Conservation (phyloP, 2,329 filamentous ascomycete species). For the Monosporascus sp. region DNA sequence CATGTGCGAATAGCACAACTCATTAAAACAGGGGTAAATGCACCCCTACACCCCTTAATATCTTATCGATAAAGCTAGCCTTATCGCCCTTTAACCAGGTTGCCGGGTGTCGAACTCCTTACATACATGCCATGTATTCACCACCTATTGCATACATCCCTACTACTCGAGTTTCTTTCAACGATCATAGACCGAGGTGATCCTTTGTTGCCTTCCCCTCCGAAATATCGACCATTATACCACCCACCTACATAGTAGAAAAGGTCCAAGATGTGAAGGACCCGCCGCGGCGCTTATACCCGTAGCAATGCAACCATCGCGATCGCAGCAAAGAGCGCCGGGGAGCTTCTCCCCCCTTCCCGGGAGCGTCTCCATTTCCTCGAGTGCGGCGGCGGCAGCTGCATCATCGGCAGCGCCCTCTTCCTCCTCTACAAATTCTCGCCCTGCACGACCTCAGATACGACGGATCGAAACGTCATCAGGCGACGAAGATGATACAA, state of each 20-base stretch:
- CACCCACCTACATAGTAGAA: neutral
- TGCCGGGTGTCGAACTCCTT: no score
- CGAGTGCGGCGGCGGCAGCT: constrained; percentile 21
- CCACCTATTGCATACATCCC: no score
- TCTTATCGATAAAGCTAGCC: no score
- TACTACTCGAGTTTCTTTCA: no score
- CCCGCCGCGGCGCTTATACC: neutral
- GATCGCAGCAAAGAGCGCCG: constrained; percentile 26
- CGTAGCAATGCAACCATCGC: constrained; percentile 23
- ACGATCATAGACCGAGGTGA: no score
- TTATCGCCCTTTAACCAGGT: no score
- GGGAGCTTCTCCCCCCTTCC: constrained; percentile 52
- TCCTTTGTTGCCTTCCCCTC: no score
- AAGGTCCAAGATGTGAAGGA: neutral
- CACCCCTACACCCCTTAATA: no score
- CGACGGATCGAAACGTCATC: constrained; percentile 41
- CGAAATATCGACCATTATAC: neutral
- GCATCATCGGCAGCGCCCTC: constrained; percentile 19
- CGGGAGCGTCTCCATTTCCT: constrained; percentile 19
- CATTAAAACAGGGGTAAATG: no score
- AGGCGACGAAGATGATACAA: constrained; percentile 31
- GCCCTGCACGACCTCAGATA: constrained; percentile 30
- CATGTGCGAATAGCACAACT: no score
- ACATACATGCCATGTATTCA: no score
- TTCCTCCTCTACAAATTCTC: neutral